Evolutionary conservation across 106 monocot species (phyloP).

Genomic region (Xerophyta viscosa): DNA sequence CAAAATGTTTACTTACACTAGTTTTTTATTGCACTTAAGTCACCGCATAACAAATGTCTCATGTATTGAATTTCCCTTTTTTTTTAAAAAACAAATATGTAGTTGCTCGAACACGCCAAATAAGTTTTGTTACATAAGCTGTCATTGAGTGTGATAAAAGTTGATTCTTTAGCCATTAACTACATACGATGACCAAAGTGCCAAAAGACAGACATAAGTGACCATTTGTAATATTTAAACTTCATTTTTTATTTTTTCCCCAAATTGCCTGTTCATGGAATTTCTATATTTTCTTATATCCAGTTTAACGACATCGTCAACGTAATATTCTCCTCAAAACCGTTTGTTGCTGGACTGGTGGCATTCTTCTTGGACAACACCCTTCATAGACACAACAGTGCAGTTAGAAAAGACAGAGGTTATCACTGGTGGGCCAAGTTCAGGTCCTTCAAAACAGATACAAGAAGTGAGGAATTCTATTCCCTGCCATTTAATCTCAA

Average conservation of each 20-base stretch:
- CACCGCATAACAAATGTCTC: no score
- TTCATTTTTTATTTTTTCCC: not conserved
- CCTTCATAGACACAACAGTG: slow-evolving; percentile 30
- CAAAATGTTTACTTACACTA: no score
- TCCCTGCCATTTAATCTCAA: slow-evolving; percentile 64
- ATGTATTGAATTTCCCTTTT: no score
- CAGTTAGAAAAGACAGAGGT: slow-evolving; percentile 47
- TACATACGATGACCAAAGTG: no score
- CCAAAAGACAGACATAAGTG: no score
- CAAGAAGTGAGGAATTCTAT: slow-evolving; percentile 69
- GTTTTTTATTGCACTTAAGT: no score
- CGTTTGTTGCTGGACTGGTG: slow-evolving; percentile 53
- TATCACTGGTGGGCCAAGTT: slow-evolving; percentile 72
- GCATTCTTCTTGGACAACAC: slow-evolving; percentile 75
- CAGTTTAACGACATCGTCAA: slow-evolving; percentile 79
- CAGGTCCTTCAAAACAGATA: slow-evolving; percentile 53
- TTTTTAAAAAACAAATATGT: no score
- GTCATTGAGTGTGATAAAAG: no score
- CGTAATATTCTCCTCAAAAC: slow-evolving; percentile 71
- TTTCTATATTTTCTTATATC: not conserved
- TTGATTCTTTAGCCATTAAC: no score
- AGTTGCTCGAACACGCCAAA: no score
- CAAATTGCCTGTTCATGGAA: not conserved
- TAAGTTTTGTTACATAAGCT: no score
- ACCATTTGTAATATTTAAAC: no score